Base-by-base conservation (phyloP, 192 early-diverging fungal species). In the Gamsiella multidivaricata region DNA sequence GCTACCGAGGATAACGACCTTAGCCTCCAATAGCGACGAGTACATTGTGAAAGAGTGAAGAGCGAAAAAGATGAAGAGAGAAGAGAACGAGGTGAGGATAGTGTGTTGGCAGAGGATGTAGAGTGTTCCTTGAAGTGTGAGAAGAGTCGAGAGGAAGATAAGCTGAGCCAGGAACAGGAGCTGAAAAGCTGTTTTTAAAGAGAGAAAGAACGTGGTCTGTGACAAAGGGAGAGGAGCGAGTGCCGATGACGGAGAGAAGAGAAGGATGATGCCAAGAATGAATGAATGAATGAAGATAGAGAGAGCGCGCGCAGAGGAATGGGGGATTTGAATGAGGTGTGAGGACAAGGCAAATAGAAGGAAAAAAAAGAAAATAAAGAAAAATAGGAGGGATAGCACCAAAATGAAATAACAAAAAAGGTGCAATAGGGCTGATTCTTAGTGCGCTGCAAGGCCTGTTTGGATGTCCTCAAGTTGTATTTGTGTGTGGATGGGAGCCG, bases 1-100 rank as follows among this genome's bases (percentile, higher is more conserved):
- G 62, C 88, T 92, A 34, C 91, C 91, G 33, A 92, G 83, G 64
- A 92, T 90, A 49, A 90, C 91, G 25, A 92, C 91, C 63, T 92
- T 92, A 58, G 91, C 91, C 73, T 92, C 91, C 42, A 92, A 80
- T 45, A 82, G 58, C 42, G 84, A 85, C 29, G 70, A 65, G 36
- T 78, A 78, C 74, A 78, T 78, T 50, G 12, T 45, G 29, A 43
- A 31, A 15, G 29, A 45, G 12, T 17, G 34, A 46, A 8, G 42
- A 46, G 20, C 20, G 18, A 3, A 20, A 2, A 39, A 39, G 22
- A 26, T 34, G 26, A 12, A 41, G 22, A 36, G 31, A 47, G 22
- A 42, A 50, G 39, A 41, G 39, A 41, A 14, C 7, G 39, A 14
- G 39, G 39, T 41, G 39, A 14, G 14, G 39, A 14, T 41, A 14